Evolutionary conservation across 2,329 filamentous ascomycete species (phyloP).

Genomic region (Bertia moriformis): DNA sequence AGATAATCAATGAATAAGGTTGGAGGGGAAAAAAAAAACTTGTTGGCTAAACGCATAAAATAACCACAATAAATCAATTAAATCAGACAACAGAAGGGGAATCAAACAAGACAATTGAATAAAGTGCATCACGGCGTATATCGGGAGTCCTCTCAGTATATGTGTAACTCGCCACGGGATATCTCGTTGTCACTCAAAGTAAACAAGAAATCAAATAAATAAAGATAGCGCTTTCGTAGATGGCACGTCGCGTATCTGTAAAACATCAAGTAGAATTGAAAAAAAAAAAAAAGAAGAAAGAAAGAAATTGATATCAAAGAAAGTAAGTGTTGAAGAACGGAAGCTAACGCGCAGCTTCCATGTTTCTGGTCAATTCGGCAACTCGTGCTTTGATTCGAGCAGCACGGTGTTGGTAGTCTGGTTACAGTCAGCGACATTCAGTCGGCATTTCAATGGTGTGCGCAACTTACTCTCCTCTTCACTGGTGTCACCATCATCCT

Average conservation of each 20-base stretch:
- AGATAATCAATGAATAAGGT: too few species aligned
- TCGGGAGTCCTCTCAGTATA: too few species aligned
- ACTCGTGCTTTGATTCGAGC: constrained; percentile 96
- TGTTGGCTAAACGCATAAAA: too few species aligned
- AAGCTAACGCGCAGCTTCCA: constrained; percentile 31
- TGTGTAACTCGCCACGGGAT: too few species aligned
- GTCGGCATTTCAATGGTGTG: not conserved
- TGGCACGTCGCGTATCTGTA: constrained; percentile 21
- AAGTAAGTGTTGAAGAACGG: not conserved
- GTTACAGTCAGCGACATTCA: not conserved
- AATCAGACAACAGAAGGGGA: not conserved
- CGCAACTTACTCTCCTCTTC: constrained; percentile 10
- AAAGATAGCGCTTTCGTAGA: too few species aligned
- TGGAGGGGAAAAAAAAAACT: too few species aligned
- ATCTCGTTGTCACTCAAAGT: too few species aligned
- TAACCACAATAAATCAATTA: not conserved
- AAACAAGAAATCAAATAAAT: too few species aligned
- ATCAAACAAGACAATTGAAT: not conserved
- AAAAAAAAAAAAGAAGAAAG: not conserved
- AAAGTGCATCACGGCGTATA: too few species aligned
- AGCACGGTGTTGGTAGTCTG: constrained; percentile 89
- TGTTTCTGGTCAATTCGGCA: constrained; percentile 78
- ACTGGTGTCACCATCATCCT: constrained; percentile 7
- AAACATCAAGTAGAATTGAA: constrained; percentile 18
- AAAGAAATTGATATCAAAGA: not conserved